Evolutionary conservation across 2,329 filamentous ascomycete genomes (phyloP).

Genomic region (Sporothrix mexicana): DNA sequence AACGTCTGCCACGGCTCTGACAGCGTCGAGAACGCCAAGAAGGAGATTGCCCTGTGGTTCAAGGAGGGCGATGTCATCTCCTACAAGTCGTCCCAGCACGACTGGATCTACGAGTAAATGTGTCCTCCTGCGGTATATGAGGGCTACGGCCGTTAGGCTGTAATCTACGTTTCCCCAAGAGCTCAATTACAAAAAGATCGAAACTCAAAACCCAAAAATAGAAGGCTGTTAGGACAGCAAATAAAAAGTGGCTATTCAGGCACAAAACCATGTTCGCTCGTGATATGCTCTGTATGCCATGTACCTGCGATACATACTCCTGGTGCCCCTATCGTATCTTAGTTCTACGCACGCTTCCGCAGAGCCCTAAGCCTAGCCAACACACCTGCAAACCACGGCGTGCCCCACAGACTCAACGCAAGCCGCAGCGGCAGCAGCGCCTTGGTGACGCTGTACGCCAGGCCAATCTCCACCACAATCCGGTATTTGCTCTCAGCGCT

Average conservation of each 20-base stretch:
- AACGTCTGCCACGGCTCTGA: slow-evolving; percentile 99
- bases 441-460: slow-evolving; percentile 92
- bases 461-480: slow-evolving; percentile 73
- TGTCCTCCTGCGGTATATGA: not conserved
- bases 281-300: not conserved
- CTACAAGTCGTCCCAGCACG: slow-evolving; percentile 83
- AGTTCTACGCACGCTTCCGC: not conserved
- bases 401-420: slow-evolving; percentile 80
- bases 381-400: slow-evolving; percentile 85
- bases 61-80: slow-evolving; percentile 80
- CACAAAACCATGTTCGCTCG: not conserved
- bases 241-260: slow-evolving; percentile 1
- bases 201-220: not conserved
- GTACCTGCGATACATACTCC: not conserved
- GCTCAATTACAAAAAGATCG: no score
- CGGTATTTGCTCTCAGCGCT: slow-evolving; percentile 56
- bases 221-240: not conserved
- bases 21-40: slow-evolving; percentile 97
- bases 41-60: slow-evolving; percentile 99
- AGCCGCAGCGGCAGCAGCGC: slow-evolving; percentile 79
- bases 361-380: slow-evolving; percentile 52
- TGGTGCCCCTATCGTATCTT: not conserved
- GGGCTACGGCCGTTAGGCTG: no score
- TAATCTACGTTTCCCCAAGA: no score
- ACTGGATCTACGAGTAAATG: slow-evolving; percentile 91